Base-by-base conservation (phyloP, 169 alveolate species). In the Eimeria acervulina region DNA sequence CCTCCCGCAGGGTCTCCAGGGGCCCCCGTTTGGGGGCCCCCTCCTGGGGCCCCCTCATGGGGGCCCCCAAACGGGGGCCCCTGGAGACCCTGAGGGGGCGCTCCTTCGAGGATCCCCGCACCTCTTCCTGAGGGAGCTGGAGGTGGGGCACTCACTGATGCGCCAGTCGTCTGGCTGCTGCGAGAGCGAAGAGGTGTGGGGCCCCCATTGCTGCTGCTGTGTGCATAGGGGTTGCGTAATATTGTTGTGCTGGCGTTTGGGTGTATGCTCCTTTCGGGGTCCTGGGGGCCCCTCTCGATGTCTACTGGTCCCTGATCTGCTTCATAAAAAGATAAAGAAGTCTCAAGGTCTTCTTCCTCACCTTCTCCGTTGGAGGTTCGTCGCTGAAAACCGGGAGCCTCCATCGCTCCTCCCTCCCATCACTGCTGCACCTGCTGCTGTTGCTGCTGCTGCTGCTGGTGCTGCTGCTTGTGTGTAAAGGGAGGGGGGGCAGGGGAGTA, bases 371-470 rank as follows among this genome's bases (percentile, higher is more conserved):
- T n/a, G n/a, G 40, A 8, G 4, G 4, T 42, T 15, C 12, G 12
- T 42, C 40, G 42, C 15, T 47, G 36, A 13, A 42, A 13, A n/a
- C 10, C 13, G 59, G 7, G 47, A 17, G 81, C n/a, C 51, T 70
- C 81, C 81, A 70, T 42, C 89, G 23, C 68, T 70, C 63, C 31
- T 74, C 42, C 31, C 8, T 51, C 84, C 13, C 84, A 40, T 74
- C 52, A 74, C 44, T 33, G 84, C 55, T 33, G 55, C 28, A 33
- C 36, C 84, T n/a, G 47, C 21, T 74, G 55, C 84, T 74, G 47
- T 42, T 17, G 23, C 81, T 36, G 44, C 51, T 23, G 36, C 42
- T 1, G 38, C 7, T 23, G 61, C 66, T 78, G 89, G 2, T 7
- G 12, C 40, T 66, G 76, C 19, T 12, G 21, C 8, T 36, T 15